Conservation (phyloP, 176 grass and related monocot genomes). For the Rhynchospora pubera region DNA sequence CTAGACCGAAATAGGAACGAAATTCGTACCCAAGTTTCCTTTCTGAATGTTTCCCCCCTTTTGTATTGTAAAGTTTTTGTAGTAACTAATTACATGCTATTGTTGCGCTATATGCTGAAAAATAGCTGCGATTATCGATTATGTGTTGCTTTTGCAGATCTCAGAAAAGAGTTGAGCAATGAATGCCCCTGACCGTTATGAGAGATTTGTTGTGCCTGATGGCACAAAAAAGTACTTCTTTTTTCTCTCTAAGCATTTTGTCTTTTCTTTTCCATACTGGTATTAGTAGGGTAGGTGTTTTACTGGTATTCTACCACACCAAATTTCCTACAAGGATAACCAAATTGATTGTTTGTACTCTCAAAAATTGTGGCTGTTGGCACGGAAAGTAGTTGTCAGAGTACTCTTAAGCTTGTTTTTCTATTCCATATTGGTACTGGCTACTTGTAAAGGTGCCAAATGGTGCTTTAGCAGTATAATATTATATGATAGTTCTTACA, state of each 20-base stretch:
- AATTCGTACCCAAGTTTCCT: background rate
- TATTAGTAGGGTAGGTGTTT: background rate
- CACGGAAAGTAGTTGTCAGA: background rate
- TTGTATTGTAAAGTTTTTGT: background rate
- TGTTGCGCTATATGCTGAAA: background rate
- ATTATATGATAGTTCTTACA: background rate
- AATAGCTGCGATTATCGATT: background rate
- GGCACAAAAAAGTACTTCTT: conserved; percentile 36
- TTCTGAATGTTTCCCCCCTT: background rate
- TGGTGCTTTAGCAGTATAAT: background rate
- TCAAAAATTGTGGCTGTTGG: background rate
- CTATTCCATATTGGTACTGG: background rate
- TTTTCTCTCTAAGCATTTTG: background rate
- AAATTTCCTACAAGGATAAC: background rate
- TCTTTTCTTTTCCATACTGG: background rate
- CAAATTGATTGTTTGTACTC: background rate
- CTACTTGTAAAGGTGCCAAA: background rate
- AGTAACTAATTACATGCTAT: background rate
- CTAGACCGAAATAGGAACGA: background rate
- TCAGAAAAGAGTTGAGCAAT: conserved; percentile 11
- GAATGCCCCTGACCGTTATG: conserved; percentile 53
- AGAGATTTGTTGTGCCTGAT: conserved; percentile 47
- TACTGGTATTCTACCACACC: background rate
- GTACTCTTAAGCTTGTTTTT: background rate
- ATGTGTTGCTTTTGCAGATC: background rate